Evolutionary conservation across 352 stramenopile genomes (phyloP), one percentile per base, ranked within the genome.

Genomic region (Phytophthora citricola): DNA sequence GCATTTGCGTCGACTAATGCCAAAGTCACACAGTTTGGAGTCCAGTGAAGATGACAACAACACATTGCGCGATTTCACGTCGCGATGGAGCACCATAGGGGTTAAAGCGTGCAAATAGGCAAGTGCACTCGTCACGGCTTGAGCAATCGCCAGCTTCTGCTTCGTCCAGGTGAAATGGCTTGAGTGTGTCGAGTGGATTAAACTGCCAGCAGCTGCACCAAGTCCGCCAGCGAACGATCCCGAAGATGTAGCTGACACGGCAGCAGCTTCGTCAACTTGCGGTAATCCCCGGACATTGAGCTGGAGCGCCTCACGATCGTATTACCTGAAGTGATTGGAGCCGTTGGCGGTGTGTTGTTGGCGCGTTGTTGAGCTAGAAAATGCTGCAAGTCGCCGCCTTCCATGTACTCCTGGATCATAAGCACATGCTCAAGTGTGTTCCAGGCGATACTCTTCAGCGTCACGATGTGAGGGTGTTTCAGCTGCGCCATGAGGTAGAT

Each of bases 1-100:
- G n/a, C 77, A 73, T 48, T 89, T 89, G 55, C 79, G 80, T 32
- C 80, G 74, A 43, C 69, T 82, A 32, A 81, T 75, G 39, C 81
- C 75, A 73, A 87, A 88, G 43, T 89, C 78, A 48, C 78, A 78
- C 45, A 89, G 44, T 34, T 88, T 87, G 50, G 81, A 76, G 20
- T 85, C 70, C 54, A 86, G 64, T n/a, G 64, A 63, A 29, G 71
- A 61, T 4, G 74, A 79, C 10, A 96, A 53, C 26, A 96, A 47
- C n/a, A 97, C 79, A 64, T 96, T 97, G 27, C 85, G 86, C n/a
- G 87, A 92, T 60, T 97, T 97, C 32, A 97, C 69, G 61, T 97
- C 90, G 24, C 85, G 87, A 64, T 97, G 90, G 22, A 97, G 71
- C 54, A 96, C 75, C 54, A 90, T 89, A n/a, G 88, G 89, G 1